Base-by-base conservation (phyloP, 768 basidiomycete species). In the Hygrophoropsis aurantiaca region DNA sequence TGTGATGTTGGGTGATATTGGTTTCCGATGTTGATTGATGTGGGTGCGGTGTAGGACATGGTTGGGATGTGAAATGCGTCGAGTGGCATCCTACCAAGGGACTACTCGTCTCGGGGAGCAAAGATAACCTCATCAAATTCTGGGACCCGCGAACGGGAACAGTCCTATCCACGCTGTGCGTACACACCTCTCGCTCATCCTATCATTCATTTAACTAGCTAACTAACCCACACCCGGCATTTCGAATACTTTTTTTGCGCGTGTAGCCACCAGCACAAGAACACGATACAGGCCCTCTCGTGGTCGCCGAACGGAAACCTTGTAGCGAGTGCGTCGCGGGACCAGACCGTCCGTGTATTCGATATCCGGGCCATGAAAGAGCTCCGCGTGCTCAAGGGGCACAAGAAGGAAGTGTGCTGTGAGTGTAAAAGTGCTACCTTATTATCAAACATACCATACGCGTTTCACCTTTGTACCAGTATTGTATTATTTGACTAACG, bases 11-110 rank as follows among this genome's bases (percentile, higher is more conserved):
- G 20, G 15, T 47, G 19, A 40, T 25, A 24, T 26, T 52, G 18
- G 50, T 5, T n/a, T n/a, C n/a, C n/a, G 11, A 26, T 15, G 18
- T n/a, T 40, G 10, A 37, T n/a, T n/a, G n/a, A n/a, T n/a, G n/a
- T n/a, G n/a, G n/a, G n/a, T n/a, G n/a, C n/a, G n/a, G n/a, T n/a
- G n/a, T n/a, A 93, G 94, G 94, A n/a, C 95, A 98, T 58, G 94
- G 94, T 4, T 97, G 94, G 94, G 97, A 99, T 58, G 97, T 99
- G 18, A 90, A 94, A 62, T 97, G 93, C 50, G 93, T 97, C 1
- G 88, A 97, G 71, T 99, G 97, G 97, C 97, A 99, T 69, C 93
- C 94, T 4, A 91, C 88, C 0, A 97, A 98, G 68, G 95, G 95
- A 9, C 74, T 99, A 8, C 78, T 99, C 18, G 93, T 90, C 5